These are phyloP conservation scores for Phalaenopsis hybrid DNA, from an alignment of 116 monocot species.

Conservation along the genomic window DNA sequence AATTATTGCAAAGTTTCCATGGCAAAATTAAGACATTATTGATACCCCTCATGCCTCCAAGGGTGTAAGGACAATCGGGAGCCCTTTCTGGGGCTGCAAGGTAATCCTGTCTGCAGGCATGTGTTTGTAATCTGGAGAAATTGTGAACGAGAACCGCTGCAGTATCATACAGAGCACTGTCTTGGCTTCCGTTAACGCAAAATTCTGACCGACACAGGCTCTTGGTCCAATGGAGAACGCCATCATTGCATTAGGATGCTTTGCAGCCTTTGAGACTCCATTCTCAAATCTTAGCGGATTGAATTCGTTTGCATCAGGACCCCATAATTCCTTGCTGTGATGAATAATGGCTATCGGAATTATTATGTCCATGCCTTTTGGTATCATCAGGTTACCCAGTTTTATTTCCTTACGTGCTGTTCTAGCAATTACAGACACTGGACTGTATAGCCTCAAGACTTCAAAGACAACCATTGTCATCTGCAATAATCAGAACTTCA, in stretches of 20 bases:
- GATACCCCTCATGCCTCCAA: slow-evolving; percentile 3
- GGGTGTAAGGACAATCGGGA: slow-evolving; percentile 38
- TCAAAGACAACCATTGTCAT: slow-evolving; percentile 53
- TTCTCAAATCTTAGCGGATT: slow-evolving; percentile 58
- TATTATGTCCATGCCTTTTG: slow-evolving; percentile 21
- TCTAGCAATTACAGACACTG: slow-evolving; percentile 20
- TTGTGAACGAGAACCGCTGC: slow-evolving; percentile 47
- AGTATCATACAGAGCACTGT: slow-evolving; percentile 48
- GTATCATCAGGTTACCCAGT: slow-evolving; percentile 35
- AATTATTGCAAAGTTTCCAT: not conserved
- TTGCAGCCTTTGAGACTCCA: slow-evolving; percentile 43
- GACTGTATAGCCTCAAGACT: slow-evolving; percentile 43
- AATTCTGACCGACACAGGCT: slow-evolving; percentile 55
- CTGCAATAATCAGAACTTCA: slow-evolving; percentile 14
- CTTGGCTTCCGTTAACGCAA: slow-evolving; percentile 70
- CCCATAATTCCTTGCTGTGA: slow-evolving; percentile 51
- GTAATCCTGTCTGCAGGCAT: slow-evolving; percentile 28
- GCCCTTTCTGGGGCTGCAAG: slow-evolving; percentile 46
- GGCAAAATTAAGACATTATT: not conserved
- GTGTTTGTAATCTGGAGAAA: slow-evolving; percentile 49
- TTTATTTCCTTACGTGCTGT: slow-evolving; percentile 24
- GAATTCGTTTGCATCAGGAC: slow-evolving; percentile 47
- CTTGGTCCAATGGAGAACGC: slow-evolving; percentile 57
- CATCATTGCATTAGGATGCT: slow-evolving; percentile 45
- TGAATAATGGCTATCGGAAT: slow-evolving; percentile 42